Conservation (phyloP, 139 green algal genomes). For the Chlamydomonas sp. region DNA sequence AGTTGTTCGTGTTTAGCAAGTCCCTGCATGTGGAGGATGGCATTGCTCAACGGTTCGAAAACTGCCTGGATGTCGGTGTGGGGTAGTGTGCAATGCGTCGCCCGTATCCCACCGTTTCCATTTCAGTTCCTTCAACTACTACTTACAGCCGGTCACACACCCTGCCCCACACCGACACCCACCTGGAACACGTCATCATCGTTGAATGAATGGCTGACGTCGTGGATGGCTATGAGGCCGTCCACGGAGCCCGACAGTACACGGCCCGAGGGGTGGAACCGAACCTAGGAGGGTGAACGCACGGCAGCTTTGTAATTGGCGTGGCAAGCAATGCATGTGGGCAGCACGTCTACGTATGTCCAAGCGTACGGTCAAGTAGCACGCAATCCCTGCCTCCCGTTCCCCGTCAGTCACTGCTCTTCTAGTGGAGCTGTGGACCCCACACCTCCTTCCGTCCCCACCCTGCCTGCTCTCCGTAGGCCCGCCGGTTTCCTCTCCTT, state of each 20-base stretch:
- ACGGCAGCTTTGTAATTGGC: not conserved
- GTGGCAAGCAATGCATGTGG: not conserved
- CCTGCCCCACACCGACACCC: not conserved
- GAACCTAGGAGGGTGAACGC: conserved; percentile 52
- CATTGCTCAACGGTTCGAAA: too few species aligned
- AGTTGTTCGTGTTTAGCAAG: too few species aligned
- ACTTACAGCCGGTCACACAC: not conserved
- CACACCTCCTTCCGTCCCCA: too few species aligned
- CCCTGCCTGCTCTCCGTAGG: not conserved
- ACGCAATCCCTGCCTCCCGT: too few species aligned
- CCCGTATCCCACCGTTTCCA: too few species aligned
- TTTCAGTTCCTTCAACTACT: too few species aligned
- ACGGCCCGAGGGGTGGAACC: conserved; percentile 54
- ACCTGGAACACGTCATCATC: conserved; percentile 71
- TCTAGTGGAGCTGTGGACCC: too few species aligned
- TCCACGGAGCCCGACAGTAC: conserved; percentile 75
- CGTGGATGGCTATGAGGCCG: conserved; percentile 79
- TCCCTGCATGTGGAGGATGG: too few species aligned
- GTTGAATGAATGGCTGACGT: conserved; percentile 64
- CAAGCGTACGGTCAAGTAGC: not conserved
- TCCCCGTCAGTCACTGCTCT: too few species aligned
- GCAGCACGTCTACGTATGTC: not conserved
- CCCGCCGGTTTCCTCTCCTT: not conserved
- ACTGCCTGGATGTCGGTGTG: too few species aligned
- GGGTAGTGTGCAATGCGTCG: too few species aligned